These are phyloP conservation scores for Aristolochia fimbriata DNA, from an alignment of 164 flowering plant genomes.

Conservation along the genomic window DNA sequence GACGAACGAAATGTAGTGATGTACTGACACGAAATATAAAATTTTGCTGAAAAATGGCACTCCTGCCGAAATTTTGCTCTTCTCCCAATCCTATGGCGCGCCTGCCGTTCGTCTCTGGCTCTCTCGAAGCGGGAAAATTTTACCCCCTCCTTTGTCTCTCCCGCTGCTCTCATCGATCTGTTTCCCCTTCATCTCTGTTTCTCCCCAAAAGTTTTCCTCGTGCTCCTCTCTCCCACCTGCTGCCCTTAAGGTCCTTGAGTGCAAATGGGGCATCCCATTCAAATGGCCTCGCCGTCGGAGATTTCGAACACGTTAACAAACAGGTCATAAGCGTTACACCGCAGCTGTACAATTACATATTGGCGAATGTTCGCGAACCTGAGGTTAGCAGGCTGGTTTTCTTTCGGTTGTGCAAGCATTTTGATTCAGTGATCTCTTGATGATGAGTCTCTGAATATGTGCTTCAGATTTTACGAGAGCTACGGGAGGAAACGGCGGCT, in stretches of 20 bases:
- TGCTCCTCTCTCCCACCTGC: neutral
- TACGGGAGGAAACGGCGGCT: slow-evolving; percentile 72
- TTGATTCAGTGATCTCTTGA: neutral
- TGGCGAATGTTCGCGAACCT: slow-evolving; percentile 25
- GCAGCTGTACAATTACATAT: slow-evolving; percentile 23
- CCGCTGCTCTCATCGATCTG: neutral
- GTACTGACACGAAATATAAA: no score
- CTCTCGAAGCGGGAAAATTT: neutral
- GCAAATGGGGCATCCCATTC: slow-evolving; percentile 4
- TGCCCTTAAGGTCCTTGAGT: neutral
- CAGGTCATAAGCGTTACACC: slow-evolving; percentile 24
- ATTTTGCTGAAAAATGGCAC: no score
- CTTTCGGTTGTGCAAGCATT: neutral
- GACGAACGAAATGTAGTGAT: no score
- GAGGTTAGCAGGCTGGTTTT: slow-evolving; percentile 11
- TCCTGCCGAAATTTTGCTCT: no score
- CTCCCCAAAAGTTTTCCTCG: neutral
- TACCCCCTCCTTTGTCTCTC: neutral
- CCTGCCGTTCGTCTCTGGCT: neutral
- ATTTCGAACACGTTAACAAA: slow-evolving; percentile 20
- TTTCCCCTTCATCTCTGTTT: neutral
- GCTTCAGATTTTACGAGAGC: slow-evolving; percentile 24
- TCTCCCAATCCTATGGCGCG: neutral
- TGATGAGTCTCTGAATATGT: neutral
- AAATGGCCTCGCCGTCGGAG: slow-evolving; percentile 8